Percentiles rank a stretch among this genome's conserved stretches.
Conservation (phyloP, 2,329 filamentous ascomycete species). For the Arachnomyces sp. region DNA sequence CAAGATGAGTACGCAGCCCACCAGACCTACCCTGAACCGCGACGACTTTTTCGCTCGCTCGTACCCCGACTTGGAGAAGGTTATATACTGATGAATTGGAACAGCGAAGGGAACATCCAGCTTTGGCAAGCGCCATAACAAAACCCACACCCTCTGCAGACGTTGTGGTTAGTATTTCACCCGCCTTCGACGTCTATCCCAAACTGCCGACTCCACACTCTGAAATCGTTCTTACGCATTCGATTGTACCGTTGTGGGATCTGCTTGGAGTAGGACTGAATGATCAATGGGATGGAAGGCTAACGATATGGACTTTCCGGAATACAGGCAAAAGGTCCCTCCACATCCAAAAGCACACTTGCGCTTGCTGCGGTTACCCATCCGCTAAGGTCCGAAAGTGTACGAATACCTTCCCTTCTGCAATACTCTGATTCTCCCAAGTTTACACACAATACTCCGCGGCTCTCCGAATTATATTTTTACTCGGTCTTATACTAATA, state of each 20-base stretch:
- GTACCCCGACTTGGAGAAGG: slow-evolving; percentile 17
- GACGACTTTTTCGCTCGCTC: slow-evolving; percentile 11
- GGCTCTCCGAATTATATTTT: no score
- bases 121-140: slow-evolving; percentile 84
- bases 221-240: slow-evolving; percentile 11
- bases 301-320: not conserved
- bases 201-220: slow-evolving; percentile 6
- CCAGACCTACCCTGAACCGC: slow-evolving; percentile 14
- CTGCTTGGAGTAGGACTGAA: not conserved
- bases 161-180: slow-evolving; percentile 74
- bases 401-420: slow-evolving; percentile 52
- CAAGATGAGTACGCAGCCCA: slow-evolving; percentile 51
- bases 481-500: slow-evolving; percentile 18
- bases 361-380: slow-evolving; percentile 92
- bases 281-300: not conserved
- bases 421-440: slow-evolving; percentile 6
- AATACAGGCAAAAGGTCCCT: slow-evolving; percentile 80
- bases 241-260: slow-evolving; percentile 10
- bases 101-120: slow-evolving; percentile 65
- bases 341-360: slow-evolving; percentile 99
- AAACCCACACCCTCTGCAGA: slow-evolving; percentile 97
- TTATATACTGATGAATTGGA: slow-evolving; percentile 38
- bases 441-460: slow-evolving; percentile 4
- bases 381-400: slow-evolving; percentile 96
- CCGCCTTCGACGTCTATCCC: not conserved